A percentile compares a stretch with the other conserved stretches of the same genome.
Conservation (phyloP, 305 asterid genomes). For the Euphrasia arctica region DNA sequence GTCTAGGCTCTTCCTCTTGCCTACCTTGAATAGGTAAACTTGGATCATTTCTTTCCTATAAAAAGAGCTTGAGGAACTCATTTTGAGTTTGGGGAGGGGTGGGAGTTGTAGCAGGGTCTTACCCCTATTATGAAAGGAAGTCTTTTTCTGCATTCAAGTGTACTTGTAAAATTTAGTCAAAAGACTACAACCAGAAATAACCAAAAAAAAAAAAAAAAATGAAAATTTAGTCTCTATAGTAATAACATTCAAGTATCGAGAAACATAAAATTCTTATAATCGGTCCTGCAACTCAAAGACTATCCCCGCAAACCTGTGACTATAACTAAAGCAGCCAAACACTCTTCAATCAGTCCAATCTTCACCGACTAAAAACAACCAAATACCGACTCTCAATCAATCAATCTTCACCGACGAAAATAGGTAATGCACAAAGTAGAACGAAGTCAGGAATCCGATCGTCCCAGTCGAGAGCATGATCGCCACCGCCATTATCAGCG, state of each 20-base stretch:
- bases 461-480: constrained; percentile 77
- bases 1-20: too few species aligned
- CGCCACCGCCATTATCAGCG: constrained; percentile 69
- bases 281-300: constrained; percentile 22
- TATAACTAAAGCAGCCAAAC: constrained; percentile 4
- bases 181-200: neutral
- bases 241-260: neutral
- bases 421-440: constrained; percentile 69
- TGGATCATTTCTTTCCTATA: too few species aligned
- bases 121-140: too few species aligned
- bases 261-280: neutral
- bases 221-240: neutral
- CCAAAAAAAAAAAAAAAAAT: neutral
- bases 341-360: constrained; percentile 49
- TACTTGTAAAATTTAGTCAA: too few species aligned
- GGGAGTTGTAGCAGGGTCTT: too few species aligned
- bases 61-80: too few species aligned
- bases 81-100: too few species aligned
- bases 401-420: constrained; percentile 82
- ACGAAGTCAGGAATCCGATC: constrained; percentile 66
- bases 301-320: constrained; percentile 14
- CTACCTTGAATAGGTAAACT: too few species aligned
- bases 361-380: constrained; percentile 60
- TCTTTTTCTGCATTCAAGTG: too few species aligned
- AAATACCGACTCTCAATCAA: constrained; percentile 26